These are phyloP conservation scores for Aspergillus sclerotiicarbonarius DNA, from an alignment of 495 filamentous ascomycete species.

Conservation along the genomic window DNA sequence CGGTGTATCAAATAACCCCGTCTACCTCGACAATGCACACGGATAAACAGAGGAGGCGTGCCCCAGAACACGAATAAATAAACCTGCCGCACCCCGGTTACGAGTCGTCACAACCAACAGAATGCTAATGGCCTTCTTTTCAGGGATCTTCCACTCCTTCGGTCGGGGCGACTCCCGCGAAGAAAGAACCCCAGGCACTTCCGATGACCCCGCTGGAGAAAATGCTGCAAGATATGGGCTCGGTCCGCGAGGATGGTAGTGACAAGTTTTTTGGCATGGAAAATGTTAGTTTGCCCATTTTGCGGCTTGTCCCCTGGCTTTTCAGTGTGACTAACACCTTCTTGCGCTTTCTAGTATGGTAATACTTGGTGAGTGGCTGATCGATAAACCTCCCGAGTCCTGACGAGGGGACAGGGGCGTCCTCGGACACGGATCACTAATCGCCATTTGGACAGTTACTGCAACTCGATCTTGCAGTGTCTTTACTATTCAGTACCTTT, in stretches of 20 bases:
- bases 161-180: constrained; percentile 45
- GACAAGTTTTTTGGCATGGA: constrained; percentile 99
- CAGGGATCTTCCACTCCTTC: constrained; percentile 46
- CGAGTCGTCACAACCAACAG: background rate
- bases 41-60: background rate
- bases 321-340: constrained; percentile 23
- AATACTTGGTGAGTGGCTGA: constrained; percentile 84
- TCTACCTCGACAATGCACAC: background rate
- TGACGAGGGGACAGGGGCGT: background rate
- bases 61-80: background rate
- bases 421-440: constrained; percentile 8
- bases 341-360: constrained; percentile 64
- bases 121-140: constrained; percentile 12
- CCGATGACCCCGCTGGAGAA: constrained; percentile 80
- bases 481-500: constrained; percentile 94
- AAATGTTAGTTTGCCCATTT: constrained; percentile 64
- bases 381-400: too few relatives aligned
- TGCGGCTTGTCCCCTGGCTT: constrained; percentile 1
- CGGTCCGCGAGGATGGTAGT: constrained; percentile 80
- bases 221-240: constrained; percentile 73
- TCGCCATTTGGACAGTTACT: constrained; percentile 64
- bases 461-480: constrained; percentile 96
- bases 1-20: background rate
- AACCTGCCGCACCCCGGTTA: background rate
- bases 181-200: constrained; percentile 68